Percentiles rank a stretch among this genome's conserved stretches.
phyloP scores from a whole-genome alignment of 176 grass and related monocot genomes.

The Eragrostis nindensis region DNA sequence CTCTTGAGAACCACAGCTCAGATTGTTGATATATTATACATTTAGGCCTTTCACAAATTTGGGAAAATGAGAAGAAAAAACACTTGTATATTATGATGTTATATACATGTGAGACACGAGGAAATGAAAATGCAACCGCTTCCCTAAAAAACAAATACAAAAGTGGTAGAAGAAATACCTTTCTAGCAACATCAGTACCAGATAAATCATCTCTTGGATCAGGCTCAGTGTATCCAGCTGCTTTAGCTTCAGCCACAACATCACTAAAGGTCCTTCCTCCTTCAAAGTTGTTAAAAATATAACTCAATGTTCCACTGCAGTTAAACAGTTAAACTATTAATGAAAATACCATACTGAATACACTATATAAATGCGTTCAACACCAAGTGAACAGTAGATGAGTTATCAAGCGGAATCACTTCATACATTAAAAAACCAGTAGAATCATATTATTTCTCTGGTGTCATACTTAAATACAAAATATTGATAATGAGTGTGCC shows the following conservation, averaged over 20 bases:
- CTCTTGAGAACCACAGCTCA: neutral
- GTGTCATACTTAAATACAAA: neutral
- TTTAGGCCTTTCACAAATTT: neutral
- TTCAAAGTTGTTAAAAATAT: slow-evolving; percentile 87
- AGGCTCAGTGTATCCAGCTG: slow-evolving; percentile 61
- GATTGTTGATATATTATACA: neutral
- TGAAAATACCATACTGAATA: neutral
- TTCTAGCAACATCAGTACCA: neutral
- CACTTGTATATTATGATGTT: neutral
- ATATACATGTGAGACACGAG: neutral
- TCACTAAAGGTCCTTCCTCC: slow-evolving; percentile 68
- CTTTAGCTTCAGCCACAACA: slow-evolving; percentile 72
- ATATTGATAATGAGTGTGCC: neutral
- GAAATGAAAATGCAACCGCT: neutral
- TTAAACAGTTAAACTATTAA: slow-evolving; percentile 11
- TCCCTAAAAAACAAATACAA: neutral
- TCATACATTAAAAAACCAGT: neutral
- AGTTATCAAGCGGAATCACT: neutral
- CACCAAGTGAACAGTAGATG: neutral
- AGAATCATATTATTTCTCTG: neutral
- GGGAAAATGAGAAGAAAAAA: neutral
- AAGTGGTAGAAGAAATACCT: neutral
- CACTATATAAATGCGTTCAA: neutral
- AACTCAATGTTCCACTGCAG: slow-evolving; percentile 87
- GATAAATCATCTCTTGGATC: neutral